Base-by-base conservation (phyloP, 257 asterid genomes). In the Anisodus acutangulus region DNA sequence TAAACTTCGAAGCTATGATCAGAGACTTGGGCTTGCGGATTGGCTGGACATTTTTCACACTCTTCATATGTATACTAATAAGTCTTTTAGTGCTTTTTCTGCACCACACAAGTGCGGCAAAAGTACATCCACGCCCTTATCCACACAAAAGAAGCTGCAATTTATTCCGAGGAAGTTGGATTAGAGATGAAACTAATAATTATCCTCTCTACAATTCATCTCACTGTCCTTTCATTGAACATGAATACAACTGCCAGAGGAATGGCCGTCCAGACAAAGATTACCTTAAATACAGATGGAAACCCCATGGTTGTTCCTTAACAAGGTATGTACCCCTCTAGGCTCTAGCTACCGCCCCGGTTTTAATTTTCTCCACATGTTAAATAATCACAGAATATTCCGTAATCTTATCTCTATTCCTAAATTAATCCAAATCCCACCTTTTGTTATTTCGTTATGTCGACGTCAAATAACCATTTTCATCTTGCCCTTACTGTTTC, bases 151-250 rank as follows among this genome's bases (percentile, higher is more conserved):
- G n/a, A 68, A 68, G 0, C 11, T 92, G 97, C 35, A 88, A 94
- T 83, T 41, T 91, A 53, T 94, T 93, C 60, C 26, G 83, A 80
- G 98, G 97, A 83, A 91, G 82, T n/a, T 95, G 97, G 98, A 91
- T 90, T 22, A 19, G 31, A 45, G 92, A 90, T 80, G 6, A 81
- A n/a, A 16, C 86, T 0, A 37, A 69, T 69, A 69, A 35, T 69
- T 85, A 84, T 57, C 90, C 97, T 35, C 92, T 84, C 66, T 94
- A 94, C 84, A 86, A 89, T 86, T 88, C 92, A 19, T 60, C 88
- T n/a, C 80, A 88, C 19, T 95, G 99, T 60, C 98, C 98, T 39
- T 94, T 95, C 86, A 91, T 93, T 6, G 97, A 94, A 88, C 90
- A 58, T n/a, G 95, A 90, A 83, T 95, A 92, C 90, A 90, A 89